Conservation (phyloP, 257 asterid genomes). For the Plantago major region DNA sequence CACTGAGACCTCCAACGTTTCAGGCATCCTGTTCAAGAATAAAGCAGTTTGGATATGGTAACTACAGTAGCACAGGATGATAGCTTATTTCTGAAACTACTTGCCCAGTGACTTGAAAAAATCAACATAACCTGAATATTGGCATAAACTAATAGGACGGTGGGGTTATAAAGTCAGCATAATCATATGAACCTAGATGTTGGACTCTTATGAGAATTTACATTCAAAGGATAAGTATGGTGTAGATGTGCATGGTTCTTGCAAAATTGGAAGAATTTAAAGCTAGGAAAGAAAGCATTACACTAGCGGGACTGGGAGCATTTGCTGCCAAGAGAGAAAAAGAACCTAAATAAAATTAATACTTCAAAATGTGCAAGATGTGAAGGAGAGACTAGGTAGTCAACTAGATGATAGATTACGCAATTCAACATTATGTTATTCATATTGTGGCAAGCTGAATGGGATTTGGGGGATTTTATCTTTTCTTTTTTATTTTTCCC, state of each 20-base stretch:
- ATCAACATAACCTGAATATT: background rate
- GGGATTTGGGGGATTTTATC: too few relatives aligned
- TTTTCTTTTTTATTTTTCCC: too few relatives aligned
- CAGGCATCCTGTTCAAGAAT: conserved; percentile 31
- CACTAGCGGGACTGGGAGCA: too few relatives aligned
- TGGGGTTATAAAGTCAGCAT: background rate
- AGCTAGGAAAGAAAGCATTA: too few relatives aligned
- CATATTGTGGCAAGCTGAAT: too few relatives aligned
- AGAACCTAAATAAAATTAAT: background rate
- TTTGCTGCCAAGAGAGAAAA: too few relatives aligned
- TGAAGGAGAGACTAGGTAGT: background rate
- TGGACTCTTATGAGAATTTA: background rate
- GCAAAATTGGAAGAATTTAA: too few relatives aligned
- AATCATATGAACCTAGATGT: background rate
- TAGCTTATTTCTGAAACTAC: background rate
- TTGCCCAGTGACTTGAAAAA: background rate
- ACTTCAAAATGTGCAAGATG: background rate
- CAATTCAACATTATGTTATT: too few relatives aligned
- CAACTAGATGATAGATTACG: too few relatives aligned
- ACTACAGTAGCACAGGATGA: background rate
- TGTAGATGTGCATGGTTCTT: too few relatives aligned
- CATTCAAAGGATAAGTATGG: too few relatives aligned
- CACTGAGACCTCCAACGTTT: conserved; percentile 11
- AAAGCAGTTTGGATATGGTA: background rate
- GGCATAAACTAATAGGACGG: background rate